These are phyloP conservation scores for Pestalotiopsis sp. DNA, from an alignment of 2,329 filamentous ascomycete genomes.

Conservation along the genomic window DNA sequence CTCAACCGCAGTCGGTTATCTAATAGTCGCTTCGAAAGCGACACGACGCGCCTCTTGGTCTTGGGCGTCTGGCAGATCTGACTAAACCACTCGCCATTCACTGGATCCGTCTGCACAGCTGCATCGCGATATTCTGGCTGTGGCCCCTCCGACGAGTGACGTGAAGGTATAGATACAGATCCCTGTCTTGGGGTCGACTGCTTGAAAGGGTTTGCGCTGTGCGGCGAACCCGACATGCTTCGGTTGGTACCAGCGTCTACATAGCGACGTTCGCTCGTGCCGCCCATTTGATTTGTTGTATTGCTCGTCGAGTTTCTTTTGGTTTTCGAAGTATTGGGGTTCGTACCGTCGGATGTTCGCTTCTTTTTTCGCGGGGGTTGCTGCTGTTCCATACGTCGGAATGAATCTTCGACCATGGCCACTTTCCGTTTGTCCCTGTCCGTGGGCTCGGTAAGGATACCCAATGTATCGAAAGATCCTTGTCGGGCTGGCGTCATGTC, in stretches of 20 bases:
- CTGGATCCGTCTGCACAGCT: slow-evolving; percentile 57
- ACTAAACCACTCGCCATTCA: slow-evolving; percentile 57
- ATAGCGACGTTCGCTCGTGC: slow-evolving; percentile 45
- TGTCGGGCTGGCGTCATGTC: slow-evolving; percentile 65
- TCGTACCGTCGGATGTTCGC: slow-evolving; percentile 57
- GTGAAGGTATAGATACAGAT: slow-evolving; percentile 34
- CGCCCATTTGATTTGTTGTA: slow-evolving; percentile 26
- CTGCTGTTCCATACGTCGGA: slow-evolving; percentile 65
- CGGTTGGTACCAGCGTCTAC: slow-evolving; percentile 56
- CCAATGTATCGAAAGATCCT: slow-evolving; percentile 61
- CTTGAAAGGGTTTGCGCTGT: slow-evolving; percentile 41
- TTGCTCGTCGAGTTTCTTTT: slow-evolving; percentile 33
- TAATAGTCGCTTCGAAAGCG: slow-evolving; percentile 55
- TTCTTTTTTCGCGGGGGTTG: slow-evolving; percentile 65
- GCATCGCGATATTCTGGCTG: slow-evolving; percentile 52
- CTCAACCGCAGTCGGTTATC: slow-evolving; percentile 49
- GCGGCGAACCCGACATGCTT: slow-evolving; percentile 57
- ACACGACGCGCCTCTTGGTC: slow-evolving; percentile 52
- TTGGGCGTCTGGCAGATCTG: slow-evolving; percentile 36
- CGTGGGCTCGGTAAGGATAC: slow-evolving; percentile 65
- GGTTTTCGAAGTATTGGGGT: slow-evolving; percentile 36
- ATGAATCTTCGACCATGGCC: slow-evolving; percentile 65
- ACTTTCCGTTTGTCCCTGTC: slow-evolving; percentile 71
- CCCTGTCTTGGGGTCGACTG: slow-evolving; percentile 29
- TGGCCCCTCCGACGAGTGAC: slow-evolving; percentile 41